Evolutionary conservation across 2,329 filamentous ascomycete species (phyloP).

Genomic region (Teratosphaeria pseudoeucalypti): DNA sequence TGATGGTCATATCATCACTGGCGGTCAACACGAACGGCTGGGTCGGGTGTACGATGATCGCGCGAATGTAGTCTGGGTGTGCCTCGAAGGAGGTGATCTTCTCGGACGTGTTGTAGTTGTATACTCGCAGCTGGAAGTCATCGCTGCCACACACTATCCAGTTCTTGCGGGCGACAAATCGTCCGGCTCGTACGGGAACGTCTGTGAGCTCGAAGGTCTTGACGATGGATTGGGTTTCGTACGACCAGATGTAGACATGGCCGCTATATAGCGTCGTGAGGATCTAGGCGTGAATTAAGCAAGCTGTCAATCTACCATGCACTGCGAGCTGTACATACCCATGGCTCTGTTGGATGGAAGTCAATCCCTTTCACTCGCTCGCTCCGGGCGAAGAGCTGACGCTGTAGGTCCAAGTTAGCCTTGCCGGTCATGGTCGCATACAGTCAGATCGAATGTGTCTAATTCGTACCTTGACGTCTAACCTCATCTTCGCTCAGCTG

Average conservation of each 20-base stretch:
- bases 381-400: conserved; percentile 76
- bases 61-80: conserved; percentile 95
- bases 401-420: conserved; percentile 41
- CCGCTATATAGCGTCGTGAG: conserved; percentile 94
- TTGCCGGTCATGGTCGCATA: conserved; percentile 29
- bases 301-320: neutral
- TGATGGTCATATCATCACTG: conserved; percentile 97
- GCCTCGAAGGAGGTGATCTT: conserved; percentile 97
- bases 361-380: conserved; percentile 96
- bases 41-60: conserved; percentile 88
- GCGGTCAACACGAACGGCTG: conserved; percentile 94
- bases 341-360: conserved; percentile 94
- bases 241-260: conserved; percentile 99
- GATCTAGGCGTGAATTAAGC: conserved; percentile 32
- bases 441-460: neutral
- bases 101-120: conserved; percentile 99
- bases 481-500: conserved; percentile 37
- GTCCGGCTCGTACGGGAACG: conserved; percentile 90
- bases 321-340: conserved; percentile 49
- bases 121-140: conserved; percentile 80
- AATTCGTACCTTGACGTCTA: conserved; percentile 47
- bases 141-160: conserved; percentile 70
- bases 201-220: conserved; percentile 99
- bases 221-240: conserved; percentile 91
- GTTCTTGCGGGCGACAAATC: conserved; percentile 96